Evolutionary conservation across 2,329 filamentous ascomycete genomes (phyloP).

Genomic region (Periconia sp.): DNA sequence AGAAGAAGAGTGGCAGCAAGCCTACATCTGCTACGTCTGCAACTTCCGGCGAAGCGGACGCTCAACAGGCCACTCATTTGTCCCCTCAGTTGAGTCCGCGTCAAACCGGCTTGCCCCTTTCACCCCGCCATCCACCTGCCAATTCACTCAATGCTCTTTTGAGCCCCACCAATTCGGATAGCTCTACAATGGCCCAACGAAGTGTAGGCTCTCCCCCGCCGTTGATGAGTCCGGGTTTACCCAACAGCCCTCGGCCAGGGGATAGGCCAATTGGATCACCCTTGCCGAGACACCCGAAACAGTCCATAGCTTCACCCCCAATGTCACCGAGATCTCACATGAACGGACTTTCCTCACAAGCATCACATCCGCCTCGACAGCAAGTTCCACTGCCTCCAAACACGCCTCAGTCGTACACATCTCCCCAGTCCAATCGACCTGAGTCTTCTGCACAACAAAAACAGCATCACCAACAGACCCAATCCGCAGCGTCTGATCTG

Average conservation of each 20-base stretch:
- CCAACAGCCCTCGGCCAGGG: conserved; percentile 62
- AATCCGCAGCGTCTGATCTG: conserved; percentile 21
- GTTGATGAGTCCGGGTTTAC: conserved; percentile 64
- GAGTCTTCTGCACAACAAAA: conserved; percentile 36
- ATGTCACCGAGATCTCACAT: conserved; percentile 61
- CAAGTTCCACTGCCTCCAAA: conserved; percentile 72
- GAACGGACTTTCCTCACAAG: conserved; percentile 58
- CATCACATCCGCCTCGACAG: conserved; percentile 72
- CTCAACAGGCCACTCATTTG: conserved; percentile 20
- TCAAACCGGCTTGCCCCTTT: conserved; percentile 38
- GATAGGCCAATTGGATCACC: conserved; percentile 63
- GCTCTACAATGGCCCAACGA: conserved; percentile 43
- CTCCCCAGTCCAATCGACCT: conserved; percentile 48
- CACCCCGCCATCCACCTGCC: conserved; percentile 40
- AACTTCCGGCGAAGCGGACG: conserved; percentile 2
- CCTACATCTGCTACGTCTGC: conserved; percentile 24
- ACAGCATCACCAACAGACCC: conserved; percentile 12
- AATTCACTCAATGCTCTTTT: conserved; percentile 49
- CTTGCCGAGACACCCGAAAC: conserved; percentile 58
- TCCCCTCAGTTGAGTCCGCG: conserved; percentile 36
- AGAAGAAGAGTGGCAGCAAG: conserved; percentile 61
- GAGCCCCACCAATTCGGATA: conserved; percentile 50
- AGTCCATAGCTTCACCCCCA: conserved; percentile 64
- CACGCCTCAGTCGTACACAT: conserved; percentile 65
- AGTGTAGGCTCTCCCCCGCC: conserved; percentile 45